Base-by-base conservation (phyloP, 768 basidiomycete species). In the Tricholoma bakamatsutake region DNA sequence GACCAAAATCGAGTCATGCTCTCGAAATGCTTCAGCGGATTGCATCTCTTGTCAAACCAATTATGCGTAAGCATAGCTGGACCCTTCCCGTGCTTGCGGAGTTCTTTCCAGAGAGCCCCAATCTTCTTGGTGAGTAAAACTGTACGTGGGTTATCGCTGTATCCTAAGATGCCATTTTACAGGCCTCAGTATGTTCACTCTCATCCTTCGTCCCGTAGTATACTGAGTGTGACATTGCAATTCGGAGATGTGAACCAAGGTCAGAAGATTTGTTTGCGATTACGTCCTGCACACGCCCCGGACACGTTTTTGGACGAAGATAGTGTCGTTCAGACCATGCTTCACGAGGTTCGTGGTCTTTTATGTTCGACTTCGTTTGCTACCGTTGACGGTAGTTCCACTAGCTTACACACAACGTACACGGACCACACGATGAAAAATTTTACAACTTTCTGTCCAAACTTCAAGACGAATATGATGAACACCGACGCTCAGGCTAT, bases 21-120 rank as follows among this genome's bases (percentile, higher is more conserved):
- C 75, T 91, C 42, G 67, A 75, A 13, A 74, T 89, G 66, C 76
- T 94, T 35, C 80, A 87, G 61, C 78, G 79, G 58, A 76, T 90
- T 30, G 85, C 87, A 0, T 84, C 85, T 1, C 77, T 91, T 49
- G 92, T 96, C 50, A 95, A 94, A 68, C 95, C 95, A 6, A 93
- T 98, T 60, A 97, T 97, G 94, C 76, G 85, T 55, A 90, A 86
- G 61, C 87, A 87, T 61, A 72, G 72, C 4, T 98, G 94, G 94
- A 76, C 79, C 27, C 74, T 93, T 27, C 87, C 89, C 27, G 77
- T 83, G 1, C 80, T 92, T n/a, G 74, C 84, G n/a, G 90, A 96
- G 69, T 93, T 95, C 77, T 92, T 89, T 62, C 93, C 93, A 4
- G 81, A 84, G 9, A 81, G 80, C 51, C 79, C 84, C 0, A 83